Percentiles rank a stretch among this genome's conserved stretches.
Conservation (phyloP, 2,329 filamentous ascomycete species). For the Colletotrichum sp. region DNA sequence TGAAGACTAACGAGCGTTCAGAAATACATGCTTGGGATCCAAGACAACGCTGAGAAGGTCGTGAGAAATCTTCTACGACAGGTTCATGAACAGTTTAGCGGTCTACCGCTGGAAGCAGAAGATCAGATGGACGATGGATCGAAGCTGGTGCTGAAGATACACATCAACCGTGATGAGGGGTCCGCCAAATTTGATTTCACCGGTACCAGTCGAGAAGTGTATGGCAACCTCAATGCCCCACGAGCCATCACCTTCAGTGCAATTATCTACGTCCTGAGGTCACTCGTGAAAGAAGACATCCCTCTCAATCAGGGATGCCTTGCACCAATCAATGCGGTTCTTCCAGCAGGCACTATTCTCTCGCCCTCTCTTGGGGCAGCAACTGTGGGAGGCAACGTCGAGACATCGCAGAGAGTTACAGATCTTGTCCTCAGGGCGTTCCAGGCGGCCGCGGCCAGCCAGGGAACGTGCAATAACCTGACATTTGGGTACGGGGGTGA, state of each 20-base stretch:
- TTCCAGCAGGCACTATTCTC: constrained; percentile 36
- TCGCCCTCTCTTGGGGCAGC: constrained; percentile 36
- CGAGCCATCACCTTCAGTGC: constrained; percentile 41
- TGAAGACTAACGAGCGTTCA: constrained; percentile 21
- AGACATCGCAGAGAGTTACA: constrained; percentile 29
- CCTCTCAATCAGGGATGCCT: constrained; percentile 45
- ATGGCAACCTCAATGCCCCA: constrained; percentile 41
- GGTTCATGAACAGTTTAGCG: constrained; percentile 17
- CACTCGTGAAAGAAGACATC: constrained; percentile 38
- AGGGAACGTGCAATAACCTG: neutral
- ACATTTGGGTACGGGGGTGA: neutral
- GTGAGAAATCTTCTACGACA: constrained; percentile 33
- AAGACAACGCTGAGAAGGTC: constrained; percentile 43
- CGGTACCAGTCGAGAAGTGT: constrained; percentile 38
- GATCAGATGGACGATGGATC: constrained; percentile 44
- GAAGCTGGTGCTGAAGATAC: constrained; percentile 34
- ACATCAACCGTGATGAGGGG: constrained; percentile 33
- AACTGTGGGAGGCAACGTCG: constrained; percentile 64
- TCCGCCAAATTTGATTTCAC: constrained; percentile 41
- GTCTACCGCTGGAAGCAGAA: constrained; percentile 23
- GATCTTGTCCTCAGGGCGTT: neutral
- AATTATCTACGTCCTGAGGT: constrained; percentile 42
- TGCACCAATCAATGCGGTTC: constrained; percentile 34
- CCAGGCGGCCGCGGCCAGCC: neutral
- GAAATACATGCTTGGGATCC: constrained; percentile 45